Evolutionary conservation across 1,284 basidiomycete species (phyloP).

Genomic region (Apiotrichum domesticum): DNA sequence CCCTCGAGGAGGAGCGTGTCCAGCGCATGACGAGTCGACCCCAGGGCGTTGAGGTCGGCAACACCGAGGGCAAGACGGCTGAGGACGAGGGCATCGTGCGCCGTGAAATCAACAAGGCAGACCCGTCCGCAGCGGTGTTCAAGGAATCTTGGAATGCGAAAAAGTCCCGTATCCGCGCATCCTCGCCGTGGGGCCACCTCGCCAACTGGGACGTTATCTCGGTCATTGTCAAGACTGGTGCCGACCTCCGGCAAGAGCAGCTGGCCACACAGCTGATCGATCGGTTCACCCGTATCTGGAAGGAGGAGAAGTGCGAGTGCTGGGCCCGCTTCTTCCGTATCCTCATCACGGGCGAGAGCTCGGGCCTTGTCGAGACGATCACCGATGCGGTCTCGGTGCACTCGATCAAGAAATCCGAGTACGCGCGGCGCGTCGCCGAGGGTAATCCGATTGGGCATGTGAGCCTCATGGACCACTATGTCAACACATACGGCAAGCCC

Average conservation of each 20-base stretch:
- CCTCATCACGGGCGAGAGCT: slow-evolving; percentile 85
- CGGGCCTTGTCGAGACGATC: slow-evolving; percentile 89
- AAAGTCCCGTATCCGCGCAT: slow-evolving; percentile 87
- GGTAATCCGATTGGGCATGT: slow-evolving; percentile 72
- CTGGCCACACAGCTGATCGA: slow-evolving; percentile 91
- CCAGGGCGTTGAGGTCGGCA: slow-evolving; percentile 53
- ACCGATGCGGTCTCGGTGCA: slow-evolving; percentile 97
- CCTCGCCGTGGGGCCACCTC: slow-evolving; percentile 92
- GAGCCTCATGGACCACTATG: slow-evolving; percentile 82
- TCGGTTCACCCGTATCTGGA: slow-evolving; percentile 91
- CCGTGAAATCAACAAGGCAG: slow-evolving; percentile 89
- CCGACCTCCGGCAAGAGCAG: slow-evolving; percentile 94
- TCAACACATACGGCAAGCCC: slow-evolving; percentile 80
- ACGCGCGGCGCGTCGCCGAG: slow-evolving; percentile 74
- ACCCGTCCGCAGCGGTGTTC: slow-evolving; percentile 89
- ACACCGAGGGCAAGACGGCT: slow-evolving; percentile 54
- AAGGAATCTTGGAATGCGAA: slow-evolving; percentile 93
- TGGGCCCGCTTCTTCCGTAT: slow-evolving; percentile 91
- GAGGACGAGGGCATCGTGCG: slow-evolving; percentile 90
- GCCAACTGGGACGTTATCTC: slow-evolving; percentile 73
- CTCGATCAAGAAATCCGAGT: slow-evolving; percentile 98
- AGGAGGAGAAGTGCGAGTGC: slow-evolving; percentile 80
- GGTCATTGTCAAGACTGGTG: slow-evolving; percentile 97
- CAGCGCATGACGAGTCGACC: slow-evolving; percentile 77
- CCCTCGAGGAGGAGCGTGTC: slow-evolving; percentile 94